Percentiles rank a stretch among this genome's conserved stretches.
Evolutionary conservation across 2,329 filamentous ascomycete species (phyloP).

Genomic region (Decorospora gaudefroyi): DNA sequence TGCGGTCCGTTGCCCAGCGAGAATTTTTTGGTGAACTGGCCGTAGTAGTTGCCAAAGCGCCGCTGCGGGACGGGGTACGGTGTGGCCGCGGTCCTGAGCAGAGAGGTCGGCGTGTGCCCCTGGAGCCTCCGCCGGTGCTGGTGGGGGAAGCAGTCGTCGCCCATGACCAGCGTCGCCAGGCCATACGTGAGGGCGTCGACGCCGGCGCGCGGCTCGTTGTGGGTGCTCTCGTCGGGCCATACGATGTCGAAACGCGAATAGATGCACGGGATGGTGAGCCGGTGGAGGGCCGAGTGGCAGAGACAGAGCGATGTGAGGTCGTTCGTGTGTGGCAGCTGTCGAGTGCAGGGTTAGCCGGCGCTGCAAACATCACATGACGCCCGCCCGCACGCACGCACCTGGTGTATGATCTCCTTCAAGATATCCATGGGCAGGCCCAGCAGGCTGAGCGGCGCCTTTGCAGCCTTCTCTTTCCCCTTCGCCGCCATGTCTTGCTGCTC

Average conservation of each 20-base stretch:
- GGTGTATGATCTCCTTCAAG: slow-evolving; percentile 76
- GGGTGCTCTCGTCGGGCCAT: slow-evolving; percentile 74
- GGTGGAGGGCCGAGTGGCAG: slow-evolving; percentile 76
- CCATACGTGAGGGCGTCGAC: slow-evolving; percentile 85
- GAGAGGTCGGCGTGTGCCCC: slow-evolving; percentile 7
- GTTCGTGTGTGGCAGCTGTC: slow-evolving; percentile 76
- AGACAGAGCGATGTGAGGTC: slow-evolving; percentile 78
- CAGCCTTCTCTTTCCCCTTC: slow-evolving; percentile 55
- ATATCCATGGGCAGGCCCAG: slow-evolving; percentile 79
- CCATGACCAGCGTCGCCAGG: slow-evolving; percentile 76
- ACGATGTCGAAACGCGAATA: slow-evolving; percentile 88
- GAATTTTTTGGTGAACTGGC: slow-evolving; percentile 79
- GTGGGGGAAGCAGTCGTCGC: slow-evolving; percentile 64
- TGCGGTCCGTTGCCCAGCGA: slow-evolving; percentile 79
- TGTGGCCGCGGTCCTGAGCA: slow-evolving; percentile 21
- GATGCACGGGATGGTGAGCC: slow-evolving; percentile 74
- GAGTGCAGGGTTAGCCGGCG: slow-evolving; percentile 20
- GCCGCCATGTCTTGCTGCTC: slow-evolving; percentile 51
- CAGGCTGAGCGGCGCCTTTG: slow-evolving; percentile 64
- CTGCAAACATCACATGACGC: background rate
- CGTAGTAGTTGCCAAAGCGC: slow-evolving; percentile 73
- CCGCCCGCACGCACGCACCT: no score
- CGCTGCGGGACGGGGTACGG: slow-evolving; percentile 48
- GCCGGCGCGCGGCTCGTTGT: slow-evolving; percentile 68
- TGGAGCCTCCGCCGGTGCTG: slow-evolving; percentile 44